Percentiles rank a stretch among this genome's conserved stretches.
phyloP scores from a whole-genome alignment of 345 rosid genomes.

The Populus nigra region DNA sequence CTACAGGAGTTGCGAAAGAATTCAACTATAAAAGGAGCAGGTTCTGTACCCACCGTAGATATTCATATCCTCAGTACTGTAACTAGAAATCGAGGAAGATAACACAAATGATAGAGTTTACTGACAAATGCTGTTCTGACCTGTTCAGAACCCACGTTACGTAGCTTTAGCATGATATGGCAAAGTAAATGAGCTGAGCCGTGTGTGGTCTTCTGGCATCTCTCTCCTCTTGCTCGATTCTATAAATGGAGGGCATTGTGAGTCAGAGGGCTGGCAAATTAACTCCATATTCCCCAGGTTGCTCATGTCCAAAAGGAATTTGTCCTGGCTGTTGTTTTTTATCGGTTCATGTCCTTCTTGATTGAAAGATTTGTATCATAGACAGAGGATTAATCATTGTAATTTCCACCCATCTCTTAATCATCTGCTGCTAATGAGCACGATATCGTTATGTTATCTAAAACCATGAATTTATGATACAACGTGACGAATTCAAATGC shows the following conservation, averaged over 20 bases:
- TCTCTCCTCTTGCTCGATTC: neutral
- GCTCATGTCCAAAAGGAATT: no score
- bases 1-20: slow-evolving; percentile 52
- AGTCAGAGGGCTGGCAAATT: neutral
- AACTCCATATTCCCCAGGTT: no score
- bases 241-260: neutral
- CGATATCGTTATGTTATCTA: neutral
- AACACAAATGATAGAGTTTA: neutral
- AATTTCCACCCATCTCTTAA: no score
- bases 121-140: neutral
- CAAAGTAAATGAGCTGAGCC: neutral
- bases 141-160: neutral
- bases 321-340: neutral
- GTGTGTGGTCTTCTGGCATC: neutral
- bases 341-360: neutral
- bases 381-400: no score
- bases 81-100: neutral
- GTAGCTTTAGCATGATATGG: neutral
- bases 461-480: neutral
- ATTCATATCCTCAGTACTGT: neutral
- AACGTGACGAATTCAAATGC: no score
- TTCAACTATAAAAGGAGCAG: neutral
- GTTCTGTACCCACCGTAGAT: neutral
- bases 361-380: neutral
- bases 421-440: neutral